These are phyloP conservation scores for Aethionema arabicum DNA, from an alignment of 345 rosid species.

Conservation along the genomic window DNA sequence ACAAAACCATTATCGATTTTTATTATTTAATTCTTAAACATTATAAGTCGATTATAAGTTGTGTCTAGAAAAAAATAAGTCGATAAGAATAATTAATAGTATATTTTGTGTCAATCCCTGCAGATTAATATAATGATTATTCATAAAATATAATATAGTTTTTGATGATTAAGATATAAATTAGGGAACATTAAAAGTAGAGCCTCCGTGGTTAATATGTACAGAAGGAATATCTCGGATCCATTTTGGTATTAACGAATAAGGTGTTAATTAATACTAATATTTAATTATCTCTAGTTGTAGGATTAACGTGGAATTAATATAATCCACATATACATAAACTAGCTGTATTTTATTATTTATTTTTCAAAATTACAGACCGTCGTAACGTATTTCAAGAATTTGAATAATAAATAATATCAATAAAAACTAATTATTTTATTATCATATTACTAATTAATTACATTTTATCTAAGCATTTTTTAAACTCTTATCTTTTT, in stretches of 20 bases:
- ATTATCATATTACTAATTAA: not conserved
- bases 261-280: not conserved
- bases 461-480: conserved; percentile 6
- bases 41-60: too few species aligned
- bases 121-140: conserved; percentile 17
- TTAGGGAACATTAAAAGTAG: conserved; percentile 32
- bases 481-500: conserved; percentile 13
- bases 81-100: too few species aligned
- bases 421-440: conserved; percentile 1
- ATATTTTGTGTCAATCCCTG: not conserved
- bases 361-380: conserved; percentile 2
- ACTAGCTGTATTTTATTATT: not conserved
- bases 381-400: conserved; percentile 36
- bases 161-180: conserved; percentile 15
- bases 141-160: conserved; percentile 12
- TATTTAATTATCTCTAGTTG: conserved; percentile 17
- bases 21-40: not conserved
- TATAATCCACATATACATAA: conserved; percentile 21
- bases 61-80: too few species aligned
- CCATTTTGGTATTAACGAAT: conserved; percentile 36
- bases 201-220: conserved; percentile 45
- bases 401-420: conserved; percentile 26
- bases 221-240: conserved; percentile 42
- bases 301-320: conserved; percentile 28
- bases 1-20: not conserved